Evolutionary conservation across 768 basidiomycete genomes (phyloP), one percentile per base, ranked within the genome.

Genomic region (Psilocybe azurescens): DNA sequence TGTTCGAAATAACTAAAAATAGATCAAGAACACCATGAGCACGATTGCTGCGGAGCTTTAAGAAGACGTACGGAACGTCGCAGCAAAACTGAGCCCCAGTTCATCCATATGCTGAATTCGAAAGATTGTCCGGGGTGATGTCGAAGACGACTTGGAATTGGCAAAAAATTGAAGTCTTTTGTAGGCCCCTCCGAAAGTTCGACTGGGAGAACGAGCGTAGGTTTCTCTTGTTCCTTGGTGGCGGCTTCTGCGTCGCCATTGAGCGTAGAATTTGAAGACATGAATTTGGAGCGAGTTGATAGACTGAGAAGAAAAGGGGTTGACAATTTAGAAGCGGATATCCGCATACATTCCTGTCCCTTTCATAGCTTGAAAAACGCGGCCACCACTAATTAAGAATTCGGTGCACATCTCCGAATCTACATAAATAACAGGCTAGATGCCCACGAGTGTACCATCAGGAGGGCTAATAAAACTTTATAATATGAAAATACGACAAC

Each of bases 1-100:
- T 70, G 67, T 94, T 94, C 16, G 85, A 82, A 16, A 86, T 86
- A 36, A 78, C 88, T 89, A 59, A 13, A 36, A 41, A 38, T 28
- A 46, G 47, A 47, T 10, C 9, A 55, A n/a, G 6, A 10, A 32
- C 8, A 8, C 13, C 18, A 20, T 14, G 10, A 13, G 8, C 6
- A 53, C 8, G 13, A 16, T 16, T 39, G 32, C 11, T 30, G 30
- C 46, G 28, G 48, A 47, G 5, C 18, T n/a, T 28, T 18, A 14
- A 49, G 5, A 5, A n/a, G 11, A 39, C 65, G 53, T 28, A 66
- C 65, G 56, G 30, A 66, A 66, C 0, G 61, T 62, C 9, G 65
- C 61, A 13, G 61, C 58, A 20, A 66, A 56, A 47, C 65, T 66
- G 24, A 62, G 33, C 2, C 50, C 14, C 58, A 66, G 30, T 62